Evolutionary conservation across 176 grass and related monocot genomes (phyloP).

Genomic region (maize (Zea mays)): DNA sequence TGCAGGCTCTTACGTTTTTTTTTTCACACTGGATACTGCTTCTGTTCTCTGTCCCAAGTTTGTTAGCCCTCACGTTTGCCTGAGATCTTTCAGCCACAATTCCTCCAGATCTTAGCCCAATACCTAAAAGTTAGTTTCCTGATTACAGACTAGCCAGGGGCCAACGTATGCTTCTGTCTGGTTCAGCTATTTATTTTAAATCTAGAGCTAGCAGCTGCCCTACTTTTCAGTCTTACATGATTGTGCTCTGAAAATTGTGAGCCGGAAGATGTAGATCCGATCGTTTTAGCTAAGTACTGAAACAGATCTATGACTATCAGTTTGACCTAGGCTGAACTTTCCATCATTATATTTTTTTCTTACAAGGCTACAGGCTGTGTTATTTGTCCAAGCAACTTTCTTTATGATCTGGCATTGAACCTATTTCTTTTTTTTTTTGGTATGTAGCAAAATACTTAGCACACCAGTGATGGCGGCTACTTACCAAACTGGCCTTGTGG

Average conservation of each 20-base stretch:
- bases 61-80: too few relatives aligned
- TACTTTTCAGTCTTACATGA: neutral
- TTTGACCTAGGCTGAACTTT: conserved; percentile 16
- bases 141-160: neutral
- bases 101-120: conserved; percentile 6
- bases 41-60: too few relatives aligned
- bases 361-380: conserved; percentile 9
- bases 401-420: conserved; percentile 7
- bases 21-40: too few relatives aligned
- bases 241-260: neutral
- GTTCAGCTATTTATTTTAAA: neutral
- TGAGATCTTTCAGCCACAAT: neutral
- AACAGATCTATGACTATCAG: neutral
- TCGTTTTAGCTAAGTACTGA: neutral
- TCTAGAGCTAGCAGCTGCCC: neutral
- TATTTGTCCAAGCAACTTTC: neutral
- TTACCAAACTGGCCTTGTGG: conserved; percentile 17
- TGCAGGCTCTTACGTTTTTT: too few relatives aligned
- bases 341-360: neutral
- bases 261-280: neutral
- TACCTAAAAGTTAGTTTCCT: neutral
- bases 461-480: conserved; percentile 30
- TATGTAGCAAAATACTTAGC: conserved; percentile 30
- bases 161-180: neutral
- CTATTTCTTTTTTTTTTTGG: neutral